These are phyloP conservation scores for Ziziphus jujuba DNA, from an alignment of 306 rosid genomes.

Conservation along the genomic window DNA sequence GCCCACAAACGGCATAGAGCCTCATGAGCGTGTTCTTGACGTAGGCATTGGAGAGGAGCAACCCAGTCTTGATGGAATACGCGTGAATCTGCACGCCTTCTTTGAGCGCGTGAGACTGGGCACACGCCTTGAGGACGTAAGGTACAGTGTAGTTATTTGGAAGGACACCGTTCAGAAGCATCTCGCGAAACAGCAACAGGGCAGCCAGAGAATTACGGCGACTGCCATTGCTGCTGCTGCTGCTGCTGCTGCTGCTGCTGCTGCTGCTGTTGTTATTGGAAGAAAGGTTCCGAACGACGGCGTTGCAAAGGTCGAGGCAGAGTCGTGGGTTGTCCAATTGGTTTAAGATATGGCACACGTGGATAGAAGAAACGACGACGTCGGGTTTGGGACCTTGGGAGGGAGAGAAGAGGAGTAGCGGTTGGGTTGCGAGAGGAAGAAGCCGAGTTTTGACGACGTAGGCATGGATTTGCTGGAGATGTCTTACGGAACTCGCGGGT, in stretches of 20 bases:
- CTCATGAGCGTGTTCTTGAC: slow-evolving; percentile 43
- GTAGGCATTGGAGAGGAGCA: slow-evolving; percentile 31
- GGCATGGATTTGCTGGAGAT: slow-evolving; percentile 35
- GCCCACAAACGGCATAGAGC: slow-evolving; percentile 35
- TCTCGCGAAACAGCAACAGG: slow-evolving; percentile 19
- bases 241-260: neutral
- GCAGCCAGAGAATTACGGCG: neutral
- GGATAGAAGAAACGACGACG: slow-evolving; percentile 12
- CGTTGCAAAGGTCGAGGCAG: slow-evolving; percentile 34
- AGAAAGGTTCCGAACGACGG: slow-evolving; percentile 26
- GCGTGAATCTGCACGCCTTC: slow-evolving; percentile 44
- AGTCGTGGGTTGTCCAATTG: slow-evolving; percentile 13
- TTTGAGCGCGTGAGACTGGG: slow-evolving; percentile 22
- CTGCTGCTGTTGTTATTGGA: neutral
- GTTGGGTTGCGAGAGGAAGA: slow-evolving; percentile 15
- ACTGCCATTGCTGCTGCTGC: slow-evolving; percentile 1
- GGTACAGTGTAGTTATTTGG: slow-evolving; percentile 41
- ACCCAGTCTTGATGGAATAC: slow-evolving; percentile 26
- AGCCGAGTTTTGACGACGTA: slow-evolving; percentile 30
- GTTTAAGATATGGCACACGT: slow-evolving; percentile 27
- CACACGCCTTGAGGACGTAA: slow-evolving; percentile 36
- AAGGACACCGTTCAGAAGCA: slow-evolving; percentile 26
- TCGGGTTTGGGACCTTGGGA: slow-evolving; percentile 14
- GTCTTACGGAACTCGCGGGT: slow-evolving; percentile 6
- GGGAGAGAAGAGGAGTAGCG: neutral